A percentile compares a stretch with the other conserved stretches of the same genome.
These are phyloP conservation scores for Cryphonectria radicalis DNA, from an alignment of 2,329 filamentous ascomycete genomes.

Conservation along the genomic window DNA sequence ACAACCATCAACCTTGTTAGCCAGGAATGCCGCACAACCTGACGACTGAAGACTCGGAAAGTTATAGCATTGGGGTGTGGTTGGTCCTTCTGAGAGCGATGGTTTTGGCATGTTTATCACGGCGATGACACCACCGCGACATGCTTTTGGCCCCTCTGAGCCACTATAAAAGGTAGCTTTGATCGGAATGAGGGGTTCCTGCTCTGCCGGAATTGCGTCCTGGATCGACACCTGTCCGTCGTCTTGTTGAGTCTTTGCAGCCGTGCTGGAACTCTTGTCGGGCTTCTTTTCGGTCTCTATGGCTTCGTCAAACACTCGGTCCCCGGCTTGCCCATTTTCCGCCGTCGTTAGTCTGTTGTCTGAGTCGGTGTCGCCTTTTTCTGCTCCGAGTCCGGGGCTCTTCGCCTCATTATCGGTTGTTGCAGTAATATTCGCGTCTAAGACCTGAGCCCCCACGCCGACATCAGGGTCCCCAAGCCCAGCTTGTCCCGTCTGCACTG, in stretches of 20 bases:
- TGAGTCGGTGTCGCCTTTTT: neutral
- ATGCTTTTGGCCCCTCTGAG: conserved; percentile 41
- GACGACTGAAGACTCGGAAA: conserved; percentile 35
- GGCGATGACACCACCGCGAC: conserved; percentile 39
- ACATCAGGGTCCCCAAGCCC: conserved; percentile 9
- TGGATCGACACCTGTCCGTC: conserved; percentile 46
- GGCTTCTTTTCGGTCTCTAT: neutral
- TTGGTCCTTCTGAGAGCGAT: conserved; percentile 32
- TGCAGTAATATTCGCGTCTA: conserved; percentile 1
- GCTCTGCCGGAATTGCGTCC: conserved; percentile 44
- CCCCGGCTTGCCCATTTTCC: neutral
- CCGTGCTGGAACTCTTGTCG: neutral
- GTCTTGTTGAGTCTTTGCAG: conserved; percentile 31
- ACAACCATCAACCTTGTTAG: conserved; percentile 44
- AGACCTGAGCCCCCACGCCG: neutral
- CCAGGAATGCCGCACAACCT: conserved; percentile 43
- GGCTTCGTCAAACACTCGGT: neutral
- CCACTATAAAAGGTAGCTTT: conserved; percentile 49
- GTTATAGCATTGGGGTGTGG: conserved; percentile 41
- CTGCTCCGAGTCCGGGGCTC: neutral
- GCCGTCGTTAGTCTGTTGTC: neutral
- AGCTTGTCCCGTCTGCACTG: neutral
- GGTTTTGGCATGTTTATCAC: conserved; percentile 37
- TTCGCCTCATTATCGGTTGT: neutral
- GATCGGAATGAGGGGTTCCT: conserved; percentile 50